Conservation (phyloP, 805 yeast species). For the Metschnikowia colocasiae region DNA sequence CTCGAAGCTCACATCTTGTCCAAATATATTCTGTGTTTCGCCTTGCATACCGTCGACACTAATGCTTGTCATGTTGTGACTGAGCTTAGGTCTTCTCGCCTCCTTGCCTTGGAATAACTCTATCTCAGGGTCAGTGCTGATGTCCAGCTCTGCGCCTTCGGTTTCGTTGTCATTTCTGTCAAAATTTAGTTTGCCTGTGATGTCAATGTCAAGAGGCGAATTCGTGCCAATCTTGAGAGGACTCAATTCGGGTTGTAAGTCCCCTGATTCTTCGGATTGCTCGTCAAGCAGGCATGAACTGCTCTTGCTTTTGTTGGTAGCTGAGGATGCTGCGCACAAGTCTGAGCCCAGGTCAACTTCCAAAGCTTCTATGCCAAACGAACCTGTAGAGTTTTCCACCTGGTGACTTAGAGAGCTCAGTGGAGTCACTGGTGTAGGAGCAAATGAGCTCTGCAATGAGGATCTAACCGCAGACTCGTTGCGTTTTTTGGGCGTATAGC, state of each 20-base stretch:
- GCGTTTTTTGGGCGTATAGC: slow-evolving; percentile 5
- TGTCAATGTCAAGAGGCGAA: not conserved
- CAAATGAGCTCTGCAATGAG: slow-evolving; percentile 33
- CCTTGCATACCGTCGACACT: slow-evolving; percentile 8
- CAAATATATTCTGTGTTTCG: slow-evolving; percentile 14
- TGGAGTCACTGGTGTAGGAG: slow-evolving; percentile 18
- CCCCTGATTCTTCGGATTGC: not conserved
- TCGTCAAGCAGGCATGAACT: not conserved
- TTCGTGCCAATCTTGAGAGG: too few species aligned
- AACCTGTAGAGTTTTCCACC: not conserved
- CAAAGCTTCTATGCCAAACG: not conserved
- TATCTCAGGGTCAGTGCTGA: slow-evolving; percentile 1
- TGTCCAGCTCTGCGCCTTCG: slow-evolving; percentile 5
- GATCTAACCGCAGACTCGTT: slow-evolving; percentile 24
- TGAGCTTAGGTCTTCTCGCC: not conserved
- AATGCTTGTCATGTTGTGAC: not conserved
- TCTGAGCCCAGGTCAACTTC: slow-evolving; percentile 3
- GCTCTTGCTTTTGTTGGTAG: slow-evolving; percentile 2
- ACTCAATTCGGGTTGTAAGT: not conserved
- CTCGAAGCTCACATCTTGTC: slow-evolving; percentile 21
- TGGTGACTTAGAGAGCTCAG: not conserved
- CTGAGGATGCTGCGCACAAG: not conserved
- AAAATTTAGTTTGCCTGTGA: not conserved
- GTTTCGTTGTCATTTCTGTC: not conserved
- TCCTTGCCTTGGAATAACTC: not conserved